Evolutionary conservation across 306 rosid species (phyloP).

Genomic region (Luffa aegyptiaca): DNA sequence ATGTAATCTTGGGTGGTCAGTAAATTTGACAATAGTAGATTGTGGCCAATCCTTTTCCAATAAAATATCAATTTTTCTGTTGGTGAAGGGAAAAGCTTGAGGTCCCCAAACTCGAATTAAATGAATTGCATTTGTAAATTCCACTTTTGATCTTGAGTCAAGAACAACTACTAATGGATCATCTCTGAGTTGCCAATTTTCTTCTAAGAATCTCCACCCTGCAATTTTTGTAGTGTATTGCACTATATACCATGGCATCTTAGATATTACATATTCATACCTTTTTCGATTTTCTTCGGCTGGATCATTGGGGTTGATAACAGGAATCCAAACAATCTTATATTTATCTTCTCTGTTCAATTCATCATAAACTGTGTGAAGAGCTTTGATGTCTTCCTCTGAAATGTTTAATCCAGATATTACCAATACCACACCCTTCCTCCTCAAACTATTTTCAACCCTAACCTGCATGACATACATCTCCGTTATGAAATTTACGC

Average conservation of each 20-base stretch:
- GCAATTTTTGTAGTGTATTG: constrained; percentile 5
- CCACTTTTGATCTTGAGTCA: constrained; percentile 16
- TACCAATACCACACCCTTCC: constrained; percentile 31
- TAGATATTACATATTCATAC: constrained; percentile 2
- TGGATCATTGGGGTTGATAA: constrained; percentile 34
- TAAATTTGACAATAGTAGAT: constrained; percentile 1
- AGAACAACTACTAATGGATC: constrained; percentile 27
- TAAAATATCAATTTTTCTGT: neutral
- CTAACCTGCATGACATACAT: neutral
- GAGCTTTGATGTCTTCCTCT: constrained; percentile 27
- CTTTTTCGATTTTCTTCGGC: constrained; percentile 10
- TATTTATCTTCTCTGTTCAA: constrained; percentile 18
- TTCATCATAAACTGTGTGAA: constrained; percentile 25
- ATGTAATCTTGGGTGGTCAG: neutral
- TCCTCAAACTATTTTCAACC: neutral
- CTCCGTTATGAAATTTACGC: constrained; percentile 7
- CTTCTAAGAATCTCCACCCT: constrained; percentile 27
- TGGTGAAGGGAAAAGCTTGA: constrained; percentile 15
- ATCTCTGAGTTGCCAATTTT: constrained; percentile 25
- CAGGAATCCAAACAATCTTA: constrained; percentile 56
- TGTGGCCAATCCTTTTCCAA: neutral
- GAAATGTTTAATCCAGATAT: constrained; percentile 45
- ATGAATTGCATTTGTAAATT: constrained; percentile 17
- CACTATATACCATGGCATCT: constrained; percentile 28
- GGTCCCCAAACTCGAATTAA: constrained; percentile 15